Base-by-base conservation (phyloP, 1,284 basidiomycete species). In the Tilletia walkeri region DNA sequence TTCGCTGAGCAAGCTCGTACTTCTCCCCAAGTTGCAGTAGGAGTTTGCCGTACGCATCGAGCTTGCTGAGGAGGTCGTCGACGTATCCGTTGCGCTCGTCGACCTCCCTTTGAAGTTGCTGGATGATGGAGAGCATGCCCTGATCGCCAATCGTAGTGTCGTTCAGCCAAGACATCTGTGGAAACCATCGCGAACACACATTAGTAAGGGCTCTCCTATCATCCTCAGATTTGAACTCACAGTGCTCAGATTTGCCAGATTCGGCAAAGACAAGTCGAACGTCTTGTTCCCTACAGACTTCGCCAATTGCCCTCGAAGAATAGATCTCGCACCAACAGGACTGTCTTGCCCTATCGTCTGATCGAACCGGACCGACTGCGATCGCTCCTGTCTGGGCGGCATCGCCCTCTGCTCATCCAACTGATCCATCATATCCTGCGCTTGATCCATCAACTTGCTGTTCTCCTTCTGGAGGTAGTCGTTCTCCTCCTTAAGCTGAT, bases 91-190 rank as follows among this genome's bases (percentile, higher is more conserved):
- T 61, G 24, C 56, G 56, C 56, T 61, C 56, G 24, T 61, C 56
- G 7, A 61, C 56, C 36, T 61, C 56, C 9, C 56, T 16, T 18
- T 61, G 56, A 34, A 61, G 56, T 18, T 61, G 56, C 24, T 61
- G 24, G 20, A 61, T 61, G 24, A 61, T 36, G 4, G 56, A 16
- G 7, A 61, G 24, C 56, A 61, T 61, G 24, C 56, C 56, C 2
- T 61, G 7, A 36, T 61, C 56, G 20, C 56, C 56, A 36, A 61
- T 61, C 6, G 56, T 61, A 18, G 56, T 61, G 14, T 61, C 56
- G 56, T 61, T 61, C 34, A 61, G 56, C 56, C 56, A 61, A 1
- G 56, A 61, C 56, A 61, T 61, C 56, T 61, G 56, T 9, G 50
- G 1, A 1, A 53, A 61, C 24, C 24, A 30, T 30, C 30, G 1